These are phyloP conservation scores for Oryza nivara DNA, from an alignment of 176 grass and related monocot species.

Conservation along the genomic window DNA sequence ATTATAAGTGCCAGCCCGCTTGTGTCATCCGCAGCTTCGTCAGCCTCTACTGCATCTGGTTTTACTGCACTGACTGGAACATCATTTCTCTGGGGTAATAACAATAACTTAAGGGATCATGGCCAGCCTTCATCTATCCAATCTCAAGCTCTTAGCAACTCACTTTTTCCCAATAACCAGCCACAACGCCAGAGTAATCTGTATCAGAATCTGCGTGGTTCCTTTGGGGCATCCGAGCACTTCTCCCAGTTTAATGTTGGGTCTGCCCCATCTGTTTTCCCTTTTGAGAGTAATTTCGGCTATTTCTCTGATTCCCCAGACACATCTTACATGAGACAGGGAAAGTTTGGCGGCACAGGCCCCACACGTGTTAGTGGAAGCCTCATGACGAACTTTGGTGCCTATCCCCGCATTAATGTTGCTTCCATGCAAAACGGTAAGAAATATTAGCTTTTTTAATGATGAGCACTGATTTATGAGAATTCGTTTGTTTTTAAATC, in stretches of 20 bases:
- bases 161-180: slow-evolving; percentile 35
- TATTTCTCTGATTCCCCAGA: slow-evolving; percentile 44
- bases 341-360: slow-evolving; percentile 44
- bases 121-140: slow-evolving; percentile 38
- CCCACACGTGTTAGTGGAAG: slow-evolving; percentile 28
- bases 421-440: slow-evolving; percentile 34
- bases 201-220: slow-evolving; percentile 30
- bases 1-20: slow-evolving; percentile 24
- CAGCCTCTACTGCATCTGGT: slow-evolving; percentile 42
- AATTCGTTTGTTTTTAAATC: slow-evolving; percentile 16
- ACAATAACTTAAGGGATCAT: slow-evolving; percentile 29
- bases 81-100: slow-evolving; percentile 53
- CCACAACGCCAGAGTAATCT: slow-evolving; percentile 33
- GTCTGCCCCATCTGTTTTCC: slow-evolving; percentile 53
- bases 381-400: slow-evolving; percentile 30
- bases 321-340: slow-evolving; percentile 46
- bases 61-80: slow-evolving; percentile 37
- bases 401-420: slow-evolving; percentile 20
- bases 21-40: slow-evolving; percentile 40
- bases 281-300: slow-evolving; percentile 45
- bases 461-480: neutral
- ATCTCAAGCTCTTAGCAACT: slow-evolving; percentile 35
- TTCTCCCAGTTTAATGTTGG: slow-evolving; percentile 36
- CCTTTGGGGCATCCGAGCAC: slow-evolving; percentile 35
- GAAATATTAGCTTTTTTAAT: slow-evolving; percentile 34